These are phyloP conservation scores for Penicillium sp. DNA, from an alignment of 2,329 filamentous ascomycete species.

Conservation along the genomic window DNA sequence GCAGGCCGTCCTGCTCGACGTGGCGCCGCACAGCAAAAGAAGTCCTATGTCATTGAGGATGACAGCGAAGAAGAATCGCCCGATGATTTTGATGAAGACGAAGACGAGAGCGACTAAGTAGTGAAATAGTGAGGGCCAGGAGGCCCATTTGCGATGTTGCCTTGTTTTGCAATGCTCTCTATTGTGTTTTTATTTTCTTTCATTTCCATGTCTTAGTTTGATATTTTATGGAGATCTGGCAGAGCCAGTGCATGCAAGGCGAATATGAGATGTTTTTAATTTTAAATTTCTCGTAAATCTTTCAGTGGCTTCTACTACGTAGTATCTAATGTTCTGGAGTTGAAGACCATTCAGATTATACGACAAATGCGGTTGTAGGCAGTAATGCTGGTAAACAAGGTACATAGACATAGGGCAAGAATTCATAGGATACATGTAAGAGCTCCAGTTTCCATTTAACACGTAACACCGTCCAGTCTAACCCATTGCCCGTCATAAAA, in stretches of 20 bases:
- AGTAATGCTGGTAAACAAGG: background rate
- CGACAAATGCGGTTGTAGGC: background rate
- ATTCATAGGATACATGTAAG: background rate
- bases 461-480: background rate
- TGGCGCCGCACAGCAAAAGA: conserved; percentile 41
- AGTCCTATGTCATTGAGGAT: conserved; percentile 43
- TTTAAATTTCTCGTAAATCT: background rate
- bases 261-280: background rate
- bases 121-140: background rate
- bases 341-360: too few species aligned
- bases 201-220: conserved; percentile 7
- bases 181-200: conserved; percentile 4
- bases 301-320: background rate
- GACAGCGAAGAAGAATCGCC: conserved; percentile 38
- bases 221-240: conserved; percentile 14
- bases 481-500: background rate
- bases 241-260: conserved; percentile 15
- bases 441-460: background rate
- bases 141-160: background rate
- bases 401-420: background rate
- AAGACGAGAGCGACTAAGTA: conserved; percentile 34
- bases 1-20: conserved; percentile 42
- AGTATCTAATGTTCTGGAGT: background rate
- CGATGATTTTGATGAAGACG: conserved; percentile 39
- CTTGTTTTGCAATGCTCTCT: background rate